Evolutionary conservation across 2,329 filamentous ascomycete genomes (phyloP), one percentile per base, ranked within the genome.

Genomic region (Magnaporthiopsis poae): DNA sequence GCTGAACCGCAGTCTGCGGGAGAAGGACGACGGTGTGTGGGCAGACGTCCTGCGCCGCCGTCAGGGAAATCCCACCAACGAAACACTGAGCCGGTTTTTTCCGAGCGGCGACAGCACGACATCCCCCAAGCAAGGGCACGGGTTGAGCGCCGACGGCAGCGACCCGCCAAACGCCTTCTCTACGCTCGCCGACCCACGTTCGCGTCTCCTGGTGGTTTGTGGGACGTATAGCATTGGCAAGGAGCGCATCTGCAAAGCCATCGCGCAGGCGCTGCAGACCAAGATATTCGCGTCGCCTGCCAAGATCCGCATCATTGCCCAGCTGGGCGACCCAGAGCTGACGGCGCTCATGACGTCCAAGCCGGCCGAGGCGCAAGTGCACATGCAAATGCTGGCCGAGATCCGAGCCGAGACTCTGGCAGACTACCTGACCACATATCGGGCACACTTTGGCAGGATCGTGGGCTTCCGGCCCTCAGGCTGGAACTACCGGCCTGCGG

Each of bases 211-310:
- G 0, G 91, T 99, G 5, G 86, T 99, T 8, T 96, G 96, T 68
- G 95, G 95, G 61, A 99, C 95, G 0, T 99, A 99, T 78, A 96
- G 90, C 71, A 99, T 99, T 72, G 95, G 95, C 73, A 99, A 99
- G 78, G 95, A 99, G 77, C 89, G 93, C 60, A 93, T 99, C 70
- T 98, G 94, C 75, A 82, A 96, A 39, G 93, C 92, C 61, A 96
- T 99, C 69, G 95, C 95, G 4, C 86, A 89, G 71, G 93, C 93
- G 0, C 82, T 99, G 2, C 82, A 87, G 59, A 91, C 88, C 71
- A 96, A 96, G 74, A 98, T 99, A 69, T 99, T 90, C 73, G 94
- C 94, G 0, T 87, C 91, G 1, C 81, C 92, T 0, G 82, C 84
- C 65, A 99, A 99, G 78, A 90, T 92, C 75, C 87, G 88, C 69